Base-by-base conservation (phyloP, 805 yeast species). In the Isabelozyma heimii region DNA sequence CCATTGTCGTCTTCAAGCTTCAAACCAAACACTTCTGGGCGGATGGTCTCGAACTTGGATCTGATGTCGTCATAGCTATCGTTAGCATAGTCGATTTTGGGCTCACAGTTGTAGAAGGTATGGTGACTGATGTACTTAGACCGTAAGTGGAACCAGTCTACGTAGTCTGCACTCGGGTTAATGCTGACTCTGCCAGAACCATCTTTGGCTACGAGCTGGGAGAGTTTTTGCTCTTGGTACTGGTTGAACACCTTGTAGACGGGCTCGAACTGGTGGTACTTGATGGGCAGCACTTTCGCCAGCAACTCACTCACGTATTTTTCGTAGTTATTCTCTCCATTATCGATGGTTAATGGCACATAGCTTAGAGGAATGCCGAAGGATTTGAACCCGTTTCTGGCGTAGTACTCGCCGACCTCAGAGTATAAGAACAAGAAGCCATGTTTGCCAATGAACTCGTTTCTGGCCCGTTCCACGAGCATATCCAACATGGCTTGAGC, bases 121-220 rank as follows among this genome's bases (percentile, higher is more conserved):
- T 59, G 59, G 39, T 60, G 56, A 42, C 64, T 51, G 24, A 62
- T 47, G 48, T 53, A 72, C 47, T 73, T 73, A 24, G 70, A 59
- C 48, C 79, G 59, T 46, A 71, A 57, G 47, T 73, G 79, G 52
- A 71, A 72, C 79, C 79, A 73, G 57, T 73, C 75, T 12, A 67
- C 55, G 17, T 56, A 45, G 17, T 63, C 61, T 5, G 66, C 52
- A 7, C 58, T 50, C 1, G 75, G 73, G 13, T 46, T 49, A 8
- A 70, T 37, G n/a, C 70, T 37, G 5, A 72, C 60, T 26, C 77
- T 54, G 13, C 66, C 53, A 40, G 55, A 59, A 28, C 65, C 66
- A 52, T 73, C 78, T 2, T 48, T 49, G 8, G 47, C 39, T 13
- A 69, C 47, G 0, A 59, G 54, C 12, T 47, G 38, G 9, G 56